phyloP scores from a whole-genome alignment of 768 basidiomycete genomes.

The Pleurotus tuoliensis region DNA sequence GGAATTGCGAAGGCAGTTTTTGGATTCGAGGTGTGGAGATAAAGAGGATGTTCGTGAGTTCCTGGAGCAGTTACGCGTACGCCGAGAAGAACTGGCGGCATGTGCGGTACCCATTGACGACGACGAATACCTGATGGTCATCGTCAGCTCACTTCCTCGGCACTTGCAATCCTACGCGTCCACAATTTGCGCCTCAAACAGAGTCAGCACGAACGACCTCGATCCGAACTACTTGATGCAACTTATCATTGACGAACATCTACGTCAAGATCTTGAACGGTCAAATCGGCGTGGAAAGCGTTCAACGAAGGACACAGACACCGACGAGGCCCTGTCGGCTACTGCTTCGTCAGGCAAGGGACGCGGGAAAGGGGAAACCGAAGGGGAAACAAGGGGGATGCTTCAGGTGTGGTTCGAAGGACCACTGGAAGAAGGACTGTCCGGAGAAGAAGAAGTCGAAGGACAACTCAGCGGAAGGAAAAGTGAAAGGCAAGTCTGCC shows the following conservation, averaged over 20 bases:
- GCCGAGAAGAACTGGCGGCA: constrained; percentile 20
- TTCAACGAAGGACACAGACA: constrained; percentile 13
- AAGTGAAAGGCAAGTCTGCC: constrained; percentile 5
- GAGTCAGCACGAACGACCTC: background rate
- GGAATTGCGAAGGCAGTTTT: constrained; percentile 21
- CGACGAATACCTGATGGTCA: constrained; percentile 26
- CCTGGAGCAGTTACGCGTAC: constrained; percentile 18
- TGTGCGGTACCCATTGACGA: constrained; percentile 25
- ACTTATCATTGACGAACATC: constrained; percentile 24
- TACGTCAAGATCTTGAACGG: constrained; percentile 10
- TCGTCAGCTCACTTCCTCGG: constrained; percentile 24
- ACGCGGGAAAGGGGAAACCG: background rate
- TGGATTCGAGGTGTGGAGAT: constrained; percentile 22
- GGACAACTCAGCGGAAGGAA: background rate
- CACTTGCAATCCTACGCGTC: constrained; percentile 21
- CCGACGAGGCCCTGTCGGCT: constrained; percentile 17
- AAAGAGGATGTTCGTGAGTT: constrained; percentile 25
- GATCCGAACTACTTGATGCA: constrained; percentile 7
- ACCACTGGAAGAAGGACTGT: constrained; percentile 21
- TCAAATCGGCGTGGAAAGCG: background rate
- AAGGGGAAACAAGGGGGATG: constrained; percentile 13
- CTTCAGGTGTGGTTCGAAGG: constrained; percentile 25
- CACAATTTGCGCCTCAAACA: no score
- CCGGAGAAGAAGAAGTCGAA: constrained; percentile 12
- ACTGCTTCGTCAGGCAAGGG: constrained; percentile 3